Conservation (phyloP, 106 monocot genomes). For the Amphibolis antarctica region DNA sequence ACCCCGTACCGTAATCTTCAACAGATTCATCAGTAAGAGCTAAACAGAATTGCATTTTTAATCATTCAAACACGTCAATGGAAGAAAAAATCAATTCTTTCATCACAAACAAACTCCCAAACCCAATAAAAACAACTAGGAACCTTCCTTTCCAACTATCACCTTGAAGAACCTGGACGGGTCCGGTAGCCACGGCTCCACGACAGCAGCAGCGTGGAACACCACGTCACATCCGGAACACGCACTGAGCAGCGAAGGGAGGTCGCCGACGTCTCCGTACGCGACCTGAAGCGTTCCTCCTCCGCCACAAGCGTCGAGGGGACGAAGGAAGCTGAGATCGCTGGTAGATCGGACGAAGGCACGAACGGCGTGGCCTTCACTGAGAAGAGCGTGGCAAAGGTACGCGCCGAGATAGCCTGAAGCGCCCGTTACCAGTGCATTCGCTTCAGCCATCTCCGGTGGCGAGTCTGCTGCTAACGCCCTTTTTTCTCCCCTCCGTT, state of each 20-base stretch:
- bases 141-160: too few species aligned
- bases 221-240: conserved; percentile 54
- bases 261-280: conserved; percentile 85
- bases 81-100: not conserved
- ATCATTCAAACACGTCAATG: too few species aligned
- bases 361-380: conserved; percentile 43
- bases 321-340: conserved; percentile 26
- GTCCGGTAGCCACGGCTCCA: conserved; percentile 85
- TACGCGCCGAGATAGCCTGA: conserved; percentile 76
- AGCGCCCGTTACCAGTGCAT: conserved; percentile 75
- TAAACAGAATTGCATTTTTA: too few species aligned
- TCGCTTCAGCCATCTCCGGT: conserved; percentile 13
- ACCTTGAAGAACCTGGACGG: conserved; percentile 44
- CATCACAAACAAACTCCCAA: not conserved
- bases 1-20: too few species aligned
- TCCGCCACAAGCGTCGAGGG: not conserved
- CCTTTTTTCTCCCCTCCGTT: not conserved
- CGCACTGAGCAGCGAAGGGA: conserved; percentile 45
- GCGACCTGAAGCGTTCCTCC: conserved; percentile 32
- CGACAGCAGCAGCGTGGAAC: conserved; percentile 72
- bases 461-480: not conserved
- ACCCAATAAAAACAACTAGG: not conserved
- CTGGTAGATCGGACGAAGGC: conserved; percentile 59
- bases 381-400: conserved; percentile 48
- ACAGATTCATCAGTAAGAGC: too few species aligned